Base-by-base conservation (phyloP, 2,329 filamentous ascomycete genomes). In the Cladosporium phlei region DNA sequence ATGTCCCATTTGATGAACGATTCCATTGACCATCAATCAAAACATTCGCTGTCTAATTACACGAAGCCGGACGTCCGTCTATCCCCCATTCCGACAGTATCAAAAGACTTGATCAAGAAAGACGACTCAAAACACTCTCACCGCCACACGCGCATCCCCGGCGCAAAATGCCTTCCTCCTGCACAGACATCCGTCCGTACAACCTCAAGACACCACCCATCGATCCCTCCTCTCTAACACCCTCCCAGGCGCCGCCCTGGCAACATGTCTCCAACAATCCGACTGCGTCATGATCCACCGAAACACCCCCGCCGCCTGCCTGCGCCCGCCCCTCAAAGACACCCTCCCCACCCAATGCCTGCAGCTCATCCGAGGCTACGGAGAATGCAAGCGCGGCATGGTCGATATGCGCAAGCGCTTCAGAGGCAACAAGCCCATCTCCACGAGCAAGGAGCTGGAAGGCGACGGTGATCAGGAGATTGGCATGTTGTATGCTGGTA, bases 371-470 rank as follows among this genome's bases (percentile, higher is more conserved):
- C 90, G 88, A 66, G 88, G 89, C 35, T 93, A 94, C 61, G 86
- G 88, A 66, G 88, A 96, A 65, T 98, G 93, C 78, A 94, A 95
- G 63, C 86, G 91, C 55, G 93, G 93, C 55, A 82, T 95, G 81
- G 86, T 97, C 58, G 93, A 98, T 67, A 98, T 98, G 93, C 87
- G 93, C 66, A 97, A 97, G 73, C 85, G 93, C 25, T 97, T 98
- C 70, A 81, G 93, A 47, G 93, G 93, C 49, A 97, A 97, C 72
- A 81, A 88, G 66, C 89, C 93, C 45, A 83, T 95, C 55, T 76
- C 80, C 19, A 79, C 85, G 55, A 75, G 82, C 58, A 76, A 82
- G 62, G 75, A 83, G 55, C 67, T 79, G 47, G 82, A 87, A 56
- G 71, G 72, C 20, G 70, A 72, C 10, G 55, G 55, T 20, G 62